Base-by-base conservation (phyloP, 306 rosid genomes). In the Rosa multiflora region DNA sequence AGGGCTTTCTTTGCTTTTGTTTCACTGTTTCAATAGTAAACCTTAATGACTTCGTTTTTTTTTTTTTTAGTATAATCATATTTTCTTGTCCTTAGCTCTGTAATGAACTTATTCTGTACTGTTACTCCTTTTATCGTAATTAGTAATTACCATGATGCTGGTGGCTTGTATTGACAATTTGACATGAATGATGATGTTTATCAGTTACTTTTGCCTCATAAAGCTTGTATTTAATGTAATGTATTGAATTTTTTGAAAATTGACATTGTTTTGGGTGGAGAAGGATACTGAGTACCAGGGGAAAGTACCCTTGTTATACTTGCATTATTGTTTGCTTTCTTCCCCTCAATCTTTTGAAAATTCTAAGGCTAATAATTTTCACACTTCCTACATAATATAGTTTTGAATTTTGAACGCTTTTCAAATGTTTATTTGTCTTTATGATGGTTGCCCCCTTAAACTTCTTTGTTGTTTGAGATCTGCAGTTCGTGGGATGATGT, bases 401-500 rank as follows among this genome's bases (percentile, higher is more conserved):
- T 51, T 51, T 35, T 15, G 67, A 26, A 23, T 32, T 26, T 17
- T 14, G n/a, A 59, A 59, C 26, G 8, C 47, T 35, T 23, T 17
- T 17, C 53, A 20, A 23, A 12, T 21, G 40, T 76, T n/a, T 46
- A 9, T 68, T 75, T 75, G 55, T 81, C 51, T 47, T 67, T n/a
- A 40, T 67, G 14, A 26, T 61, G 56, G 3, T 18, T 37, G 23
- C 9, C 11, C 47, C 17, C 1, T 49, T 61, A 29, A 61, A 18
- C 39, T 39, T 18, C 51, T 63, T 20, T 51, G 51, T 32, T 75
- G 4, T 14, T 4, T 73, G 59, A 23, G n/a, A 72, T 80, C 63
- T 72, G 81, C 92, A 95, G 99, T 95, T 79, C 94, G 98, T 61
- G 98, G 99, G 80, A 95, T 95, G 97, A 95, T 95, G 99, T 93